Base-by-base conservation (phyloP, 495 filamentous ascomycete species). In the Penicillium coffeae region DNA sequence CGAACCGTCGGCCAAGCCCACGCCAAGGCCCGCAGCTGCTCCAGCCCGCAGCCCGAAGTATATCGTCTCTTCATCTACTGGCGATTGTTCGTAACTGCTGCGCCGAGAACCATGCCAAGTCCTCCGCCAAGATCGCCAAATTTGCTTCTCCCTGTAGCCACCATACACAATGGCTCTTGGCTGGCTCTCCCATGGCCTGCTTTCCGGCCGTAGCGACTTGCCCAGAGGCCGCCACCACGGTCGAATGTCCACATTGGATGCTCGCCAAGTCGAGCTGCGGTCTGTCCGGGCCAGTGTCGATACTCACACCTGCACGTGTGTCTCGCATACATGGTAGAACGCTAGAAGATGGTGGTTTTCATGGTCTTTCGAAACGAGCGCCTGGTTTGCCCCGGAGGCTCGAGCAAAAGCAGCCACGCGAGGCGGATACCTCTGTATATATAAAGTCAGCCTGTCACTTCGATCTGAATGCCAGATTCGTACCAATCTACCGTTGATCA, bases 261-360 rank as follows among this genome's bases (percentile, higher is more conserved):
- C 21, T 34, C 51, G 55, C 55, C 55, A 58, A 58, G 55, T 40
- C 45, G n/a, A 34, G 16, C 32, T 32, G 33, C 40, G 42, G 34
- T 9, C 30, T 27, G 35, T 13, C 21, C 10, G 25, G 15, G 50
- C 20, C 42, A 8, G 21, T 35, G 21, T 39, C 41, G 45, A 51
- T 51, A 58, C 51, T 58, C 51, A 18, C 35, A 19, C 13, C 32
- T 18, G 47, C 55, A 58, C 55, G 55, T 58, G 55, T 58, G 45
- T 39, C 22, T 40, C 33, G 8, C 33, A 38, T 34, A 21, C 18
- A 36, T 14, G 38, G 35, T 30, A 30, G 42, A 35, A 16, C 27
- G 25, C 13, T 30, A 30, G 10, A 30, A 10, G 5, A 30, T 30
- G 25, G 25, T 30, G 5, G 25, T 5, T 30, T 30, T 30, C 25